Base-by-base conservation (phyloP, 371 early-diverging fungal genomes). In the Mortierella sp. region DNA sequence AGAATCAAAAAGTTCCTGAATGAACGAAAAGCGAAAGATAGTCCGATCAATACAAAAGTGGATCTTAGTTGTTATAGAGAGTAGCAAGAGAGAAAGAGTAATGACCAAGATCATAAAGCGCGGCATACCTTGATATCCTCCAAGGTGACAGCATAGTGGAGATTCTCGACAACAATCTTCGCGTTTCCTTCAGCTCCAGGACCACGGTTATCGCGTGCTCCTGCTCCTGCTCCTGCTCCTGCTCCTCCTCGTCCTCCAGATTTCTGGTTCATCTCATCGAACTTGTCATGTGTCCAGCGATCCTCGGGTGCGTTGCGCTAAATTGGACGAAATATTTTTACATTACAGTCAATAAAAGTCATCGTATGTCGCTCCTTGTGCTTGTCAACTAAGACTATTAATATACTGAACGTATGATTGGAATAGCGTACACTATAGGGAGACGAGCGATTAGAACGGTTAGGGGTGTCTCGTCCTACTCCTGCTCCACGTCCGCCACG, bases 101-200 rank as follows among this genome's bases (percentile, higher is more conserved):
- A n/a, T n/a, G n/a, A n/a, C n/a, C n/a, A n/a, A n/a, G n/a, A n/a
- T n/a, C n/a, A n/a, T n/a, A n/a, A n/a, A n/a, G n/a, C n/a, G n/a
- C n/a, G n/a, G n/a, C n/a, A 76, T 83, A 89, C 90, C 65, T 88
- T 83, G 64, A 90, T 85, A 80, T 90, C 90, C 50, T 86, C 85
- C 79, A 87, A 83, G 42, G 87, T 84, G 11, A 90, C 90, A 57
- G 86, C 86, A 64, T 86, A 87, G 58, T 87, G 86, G 61, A 90
- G 52, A 72, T 90, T 90, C 64, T 86, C 79, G 15, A 90, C 88
- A 9, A 80, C 64, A 12, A 81, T 56, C 70, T 64, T 75, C 17
- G 60, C 17, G 42, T 69, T 69, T 34, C 48, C 58, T 17, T 50
- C 52, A 6, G 24, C 43, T 19, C 52, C 30, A 27, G 49, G 60